Evolutionary conservation across 163 green algal genomes (phyloP).

Genomic region (Chlamydomonas reinhardtii): DNA sequence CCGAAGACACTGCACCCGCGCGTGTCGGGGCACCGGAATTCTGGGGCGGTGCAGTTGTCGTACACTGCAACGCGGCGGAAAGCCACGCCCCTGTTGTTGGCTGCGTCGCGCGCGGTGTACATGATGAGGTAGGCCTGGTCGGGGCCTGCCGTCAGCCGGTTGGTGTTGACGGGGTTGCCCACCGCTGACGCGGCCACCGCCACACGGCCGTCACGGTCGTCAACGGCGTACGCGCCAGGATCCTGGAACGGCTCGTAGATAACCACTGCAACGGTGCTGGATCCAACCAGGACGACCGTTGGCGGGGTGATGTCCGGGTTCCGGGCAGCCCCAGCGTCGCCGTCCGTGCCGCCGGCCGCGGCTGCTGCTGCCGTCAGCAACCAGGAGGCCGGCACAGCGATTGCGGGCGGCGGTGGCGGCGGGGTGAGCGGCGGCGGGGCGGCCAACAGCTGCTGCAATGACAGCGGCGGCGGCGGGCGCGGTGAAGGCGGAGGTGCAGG

Average conservation of each 20-base stretch:
- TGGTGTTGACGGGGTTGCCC: neutral
- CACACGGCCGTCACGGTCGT: neutral
- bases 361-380: neutral
- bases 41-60: neutral
- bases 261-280: neutral
- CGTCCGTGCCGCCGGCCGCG: too few species aligned
- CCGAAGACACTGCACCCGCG: neutral
- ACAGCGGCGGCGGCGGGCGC: too few species aligned
- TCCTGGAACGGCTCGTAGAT: neutral
- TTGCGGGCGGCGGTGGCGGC: too few species aligned
- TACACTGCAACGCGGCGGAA: neutral
- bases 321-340: too few species aligned
- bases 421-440: too few species aligned
- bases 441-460: neutral
- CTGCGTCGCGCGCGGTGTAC: neutral
- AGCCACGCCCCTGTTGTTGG: neutral
- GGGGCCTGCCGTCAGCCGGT: neutral
- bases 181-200: neutral
- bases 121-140: neutral
- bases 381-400: neutral
- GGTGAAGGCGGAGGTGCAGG: too few species aligned
- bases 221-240: neutral
- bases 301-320: neutral
- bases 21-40: neutral
- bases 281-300: neutral